Conservation (phyloP, 2,329 filamentous ascomycete genomes). For the Cladobotryum protrusum region DNA sequence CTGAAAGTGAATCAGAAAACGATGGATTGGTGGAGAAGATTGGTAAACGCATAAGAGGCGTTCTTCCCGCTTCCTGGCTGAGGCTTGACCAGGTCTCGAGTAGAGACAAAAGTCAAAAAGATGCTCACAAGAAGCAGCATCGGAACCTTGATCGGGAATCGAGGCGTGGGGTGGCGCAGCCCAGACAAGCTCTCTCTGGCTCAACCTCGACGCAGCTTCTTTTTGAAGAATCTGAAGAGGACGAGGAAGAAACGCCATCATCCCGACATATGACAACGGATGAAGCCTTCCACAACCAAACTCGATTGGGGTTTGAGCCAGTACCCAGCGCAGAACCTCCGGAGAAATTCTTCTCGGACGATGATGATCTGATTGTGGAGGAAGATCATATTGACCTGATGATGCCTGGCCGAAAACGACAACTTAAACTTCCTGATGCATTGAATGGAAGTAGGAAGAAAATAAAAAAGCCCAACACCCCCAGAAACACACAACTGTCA, state of each 20-base stretch:
- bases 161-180: constrained; percentile 46
- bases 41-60: constrained; percentile 48
- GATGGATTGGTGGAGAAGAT: constrained; percentile 37
- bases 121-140: constrained; percentile 22
- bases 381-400: constrained; percentile 48
- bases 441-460: constrained; percentile 22
- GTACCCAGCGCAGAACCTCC: not conserved
- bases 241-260: constrained; percentile 11
- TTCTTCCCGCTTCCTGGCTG: constrained; percentile 62
- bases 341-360: constrained; percentile 18
- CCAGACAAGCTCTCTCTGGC: constrained; percentile 27
- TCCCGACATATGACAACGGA: constrained; percentile 17
- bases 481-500: constrained; percentile 16
- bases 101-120: constrained; percentile 25
- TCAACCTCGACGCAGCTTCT: constrained; percentile 29
- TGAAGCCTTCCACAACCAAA: constrained; percentile 22
- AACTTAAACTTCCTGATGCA: constrained; percentile 23
- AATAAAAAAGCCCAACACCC: constrained; percentile 14
- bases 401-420: constrained; percentile 38
- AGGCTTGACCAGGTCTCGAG: constrained; percentile 48
- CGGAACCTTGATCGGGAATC: constrained; percentile 33
- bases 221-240: constrained; percentile 43
- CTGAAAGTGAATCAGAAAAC: constrained; percentile 29
- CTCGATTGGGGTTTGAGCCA: constrained; percentile 18
- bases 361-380: constrained; percentile 38